Percentiles rank a stretch among this genome's conserved stretches.
Evolutionary conservation across 805 yeast genomes (phyloP).

Genomic region (Metschnikowia peoriensis): DNA sequence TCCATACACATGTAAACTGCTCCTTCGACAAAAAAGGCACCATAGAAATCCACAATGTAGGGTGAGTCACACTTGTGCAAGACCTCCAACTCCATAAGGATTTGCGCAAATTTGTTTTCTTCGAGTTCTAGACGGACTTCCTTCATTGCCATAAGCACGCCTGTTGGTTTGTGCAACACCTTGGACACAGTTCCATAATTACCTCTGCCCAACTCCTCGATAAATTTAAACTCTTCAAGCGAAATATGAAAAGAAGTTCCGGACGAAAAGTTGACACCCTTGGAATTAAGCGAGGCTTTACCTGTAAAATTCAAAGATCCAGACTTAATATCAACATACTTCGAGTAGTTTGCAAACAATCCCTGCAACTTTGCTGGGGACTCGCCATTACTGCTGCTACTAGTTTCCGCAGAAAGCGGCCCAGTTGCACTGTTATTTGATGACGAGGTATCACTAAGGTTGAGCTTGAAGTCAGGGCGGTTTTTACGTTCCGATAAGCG

Average conservation of each 20-base stretch:
- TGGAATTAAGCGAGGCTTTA: constrained; percentile 85
- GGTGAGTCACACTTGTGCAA: constrained; percentile 89
- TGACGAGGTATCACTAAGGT: constrained; percentile 22
- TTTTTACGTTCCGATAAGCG: constrained; percentile 39
- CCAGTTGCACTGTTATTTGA: constrained; percentile 20
- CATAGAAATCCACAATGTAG: constrained; percentile 92
- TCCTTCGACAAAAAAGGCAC: constrained; percentile 96
- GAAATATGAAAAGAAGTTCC: constrained; percentile 87
- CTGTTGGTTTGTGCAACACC: constrained; percentile 90
- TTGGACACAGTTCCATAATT: constrained; percentile 95
- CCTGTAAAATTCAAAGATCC: constrained; percentile 93
- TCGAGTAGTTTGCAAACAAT: constrained; percentile 77
- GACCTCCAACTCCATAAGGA: constrained; percentile 93
- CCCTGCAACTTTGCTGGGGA: constrained; percentile 42
- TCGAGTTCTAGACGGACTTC: constrained; percentile 92
- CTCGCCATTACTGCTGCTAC: constrained; percentile 12
- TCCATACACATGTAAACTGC: constrained; percentile 99
- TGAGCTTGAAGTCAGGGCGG: constrained; percentile 39
- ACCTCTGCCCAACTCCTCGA: constrained; percentile 91
- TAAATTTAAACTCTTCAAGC: constrained; percentile 75
- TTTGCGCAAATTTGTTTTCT: constrained; percentile 90
- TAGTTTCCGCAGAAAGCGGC: constrained; percentile 18
- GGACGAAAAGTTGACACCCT: constrained; percentile 86
- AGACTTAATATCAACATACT: constrained; percentile 86
- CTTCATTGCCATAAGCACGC: constrained; percentile 94